These are phyloP conservation scores for Fusarium fracticaudum DNA, from an alignment of 2,329 filamentous ascomycete species.

Conservation along the genomic window DNA sequence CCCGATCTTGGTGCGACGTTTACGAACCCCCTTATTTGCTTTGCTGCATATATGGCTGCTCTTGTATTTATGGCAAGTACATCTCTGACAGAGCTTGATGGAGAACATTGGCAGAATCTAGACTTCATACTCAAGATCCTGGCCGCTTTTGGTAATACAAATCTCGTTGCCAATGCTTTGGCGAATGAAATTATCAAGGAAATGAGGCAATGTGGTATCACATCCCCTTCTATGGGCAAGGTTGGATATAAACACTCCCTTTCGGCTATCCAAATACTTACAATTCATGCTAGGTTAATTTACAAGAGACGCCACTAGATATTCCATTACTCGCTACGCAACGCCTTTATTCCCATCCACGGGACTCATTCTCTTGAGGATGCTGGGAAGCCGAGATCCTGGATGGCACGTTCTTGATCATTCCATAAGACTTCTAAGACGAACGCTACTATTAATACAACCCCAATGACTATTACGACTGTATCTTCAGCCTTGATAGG, in stretches of 20 bases:
- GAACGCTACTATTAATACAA: background rate
- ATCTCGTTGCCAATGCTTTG: background rate
- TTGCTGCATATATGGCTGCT: conserved; percentile 16
- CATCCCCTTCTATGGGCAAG: background rate
- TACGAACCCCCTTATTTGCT: conserved; percentile 13
- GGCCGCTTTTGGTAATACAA: background rate
- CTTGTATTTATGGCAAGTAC: conserved; percentile 2
- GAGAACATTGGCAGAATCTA: background rate
- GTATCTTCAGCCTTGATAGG: background rate
- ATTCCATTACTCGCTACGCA: conserved; percentile 14
- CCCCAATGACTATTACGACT: background rate
- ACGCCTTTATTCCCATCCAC: background rate
- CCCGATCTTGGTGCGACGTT: conserved; percentile 1
- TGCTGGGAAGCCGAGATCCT: background rate
- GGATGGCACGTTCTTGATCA: background rate
- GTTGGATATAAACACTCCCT: background rate
- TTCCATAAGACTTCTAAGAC: too few species aligned
- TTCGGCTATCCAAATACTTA: background rate
- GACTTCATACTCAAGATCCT: conserved; percentile 10
- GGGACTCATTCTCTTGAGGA: background rate
- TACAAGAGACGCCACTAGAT: background rate
- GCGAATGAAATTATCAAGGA: conserved; percentile 10
- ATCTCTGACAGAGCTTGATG: background rate
- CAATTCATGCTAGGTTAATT: background rate
- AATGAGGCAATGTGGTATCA: conserved; percentile 3